Evolutionary conservation across 2,329 filamentous ascomycete species (phyloP).

Genomic region (Diaporthe velutina): DNA sequence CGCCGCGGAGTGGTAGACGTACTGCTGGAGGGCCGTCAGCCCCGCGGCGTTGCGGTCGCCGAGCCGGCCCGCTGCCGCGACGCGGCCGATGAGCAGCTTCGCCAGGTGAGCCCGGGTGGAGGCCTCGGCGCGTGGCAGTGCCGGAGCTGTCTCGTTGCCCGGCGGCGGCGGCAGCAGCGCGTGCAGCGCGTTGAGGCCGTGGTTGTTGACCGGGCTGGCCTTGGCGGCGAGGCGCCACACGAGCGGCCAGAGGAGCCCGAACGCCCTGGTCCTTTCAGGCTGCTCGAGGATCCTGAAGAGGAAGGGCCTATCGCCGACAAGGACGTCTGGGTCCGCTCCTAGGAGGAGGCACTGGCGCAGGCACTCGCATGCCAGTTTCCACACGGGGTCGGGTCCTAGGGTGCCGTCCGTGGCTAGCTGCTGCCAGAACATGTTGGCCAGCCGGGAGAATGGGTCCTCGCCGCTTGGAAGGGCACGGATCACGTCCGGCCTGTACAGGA

Average conservation of each 20-base stretch:
- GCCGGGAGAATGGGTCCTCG: not conserved
- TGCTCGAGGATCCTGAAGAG: constrained; percentile 16
- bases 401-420: not conserved
- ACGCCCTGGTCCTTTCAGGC: constrained; percentile 1
- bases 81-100: constrained; percentile 7
- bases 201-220: not conserved
- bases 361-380: constrained; percentile 4
- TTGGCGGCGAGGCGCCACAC: not conserved
- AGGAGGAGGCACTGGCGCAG: not conserved
- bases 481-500: not conserved
- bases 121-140: not conserved
- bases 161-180: not conserved
- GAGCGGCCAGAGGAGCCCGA: not conserved
- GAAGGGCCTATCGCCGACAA: constrained; percentile 5
- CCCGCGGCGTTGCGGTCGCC: constrained; percentile 20
- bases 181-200: constrained; percentile 6
- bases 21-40: constrained; percentile 29
- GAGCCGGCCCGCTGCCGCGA: constrained; percentile 16
- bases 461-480: not conserved
- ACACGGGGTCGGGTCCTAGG: not conserved
- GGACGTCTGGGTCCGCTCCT: constrained; percentile 25
- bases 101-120: not conserved
- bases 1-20: not conserved
- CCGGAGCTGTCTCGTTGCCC: not conserved
- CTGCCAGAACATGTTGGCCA: constrained; percentile 12